These are phyloP conservation scores for Leishmania braziliensis DNA, from an alignment of 208 protist species.

Conservation along the genomic window DNA sequence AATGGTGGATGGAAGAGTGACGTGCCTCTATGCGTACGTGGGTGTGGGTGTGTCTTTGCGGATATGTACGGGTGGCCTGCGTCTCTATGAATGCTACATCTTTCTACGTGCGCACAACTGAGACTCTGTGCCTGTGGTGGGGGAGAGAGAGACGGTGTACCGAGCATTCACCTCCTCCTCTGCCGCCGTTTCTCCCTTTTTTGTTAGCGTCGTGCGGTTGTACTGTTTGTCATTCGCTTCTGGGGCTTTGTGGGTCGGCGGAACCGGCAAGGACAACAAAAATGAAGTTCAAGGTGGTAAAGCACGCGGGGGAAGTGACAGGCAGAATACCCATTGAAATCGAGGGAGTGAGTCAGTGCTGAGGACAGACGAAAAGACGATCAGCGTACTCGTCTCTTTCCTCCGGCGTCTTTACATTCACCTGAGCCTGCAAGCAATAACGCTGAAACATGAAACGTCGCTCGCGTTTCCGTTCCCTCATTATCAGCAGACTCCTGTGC, in stretches of 20 bases:
- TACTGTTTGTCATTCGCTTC: background rate
- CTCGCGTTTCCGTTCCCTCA: background rate
- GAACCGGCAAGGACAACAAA: background rate
- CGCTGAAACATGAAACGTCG: background rate
- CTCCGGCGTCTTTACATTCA: too few relatives aligned
- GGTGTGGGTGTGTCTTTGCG: background rate
- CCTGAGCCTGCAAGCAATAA: background rate
- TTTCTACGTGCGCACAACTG: background rate
- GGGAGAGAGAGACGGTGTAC: background rate
- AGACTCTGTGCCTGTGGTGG: background rate
- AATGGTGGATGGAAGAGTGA: background rate
- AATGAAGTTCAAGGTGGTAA: background rate
- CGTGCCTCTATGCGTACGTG: background rate
- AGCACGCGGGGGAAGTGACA: background rate
- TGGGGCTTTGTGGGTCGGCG: background rate
- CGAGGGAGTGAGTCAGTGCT: background rate
- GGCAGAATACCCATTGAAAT: background rate
- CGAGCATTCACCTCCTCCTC: background rate
- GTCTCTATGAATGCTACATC: slow-evolving; percentile 6
- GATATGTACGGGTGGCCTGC: too few relatives aligned
- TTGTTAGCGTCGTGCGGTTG: background rate
- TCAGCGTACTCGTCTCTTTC: background rate
- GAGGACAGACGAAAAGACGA: background rate
- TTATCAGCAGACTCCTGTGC: background rate
- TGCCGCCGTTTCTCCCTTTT: background rate